Evolutionary conservation across 495 filamentous ascomycete species (phyloP).

Genomic region (Penicillium cinerascens): DNA sequence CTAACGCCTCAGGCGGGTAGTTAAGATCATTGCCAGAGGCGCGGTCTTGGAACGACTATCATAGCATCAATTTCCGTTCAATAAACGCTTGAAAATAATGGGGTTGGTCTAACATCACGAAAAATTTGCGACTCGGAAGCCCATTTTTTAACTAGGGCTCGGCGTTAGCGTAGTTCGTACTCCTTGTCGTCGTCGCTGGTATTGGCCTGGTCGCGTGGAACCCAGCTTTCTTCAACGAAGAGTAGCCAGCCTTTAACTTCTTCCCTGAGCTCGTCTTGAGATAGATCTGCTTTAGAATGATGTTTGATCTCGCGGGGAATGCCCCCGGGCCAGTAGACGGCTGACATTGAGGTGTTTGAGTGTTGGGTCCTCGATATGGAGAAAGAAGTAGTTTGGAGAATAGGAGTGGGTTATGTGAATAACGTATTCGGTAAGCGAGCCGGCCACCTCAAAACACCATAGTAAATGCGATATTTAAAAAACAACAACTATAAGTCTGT

Average conservation of each 20-base stretch:
- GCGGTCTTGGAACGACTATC: background rate
- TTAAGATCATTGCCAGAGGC: conserved; percentile 2
- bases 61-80: background rate
- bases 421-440: no score
- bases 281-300: conserved; percentile 3
- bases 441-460: no score
- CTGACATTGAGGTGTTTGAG: no score
- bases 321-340: conserved; percentile 9
- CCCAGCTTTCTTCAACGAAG: conserved; percentile 10
- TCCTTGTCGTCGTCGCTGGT: conserved; percentile 1
- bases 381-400: no score
- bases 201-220: conserved; percentile 3
- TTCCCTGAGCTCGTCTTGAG: conserved; percentile 5
- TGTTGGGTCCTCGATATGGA: no score
- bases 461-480: no score
- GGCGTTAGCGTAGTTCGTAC: conserved; percentile 10
- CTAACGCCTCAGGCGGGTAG: conserved; percentile 7
- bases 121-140: conserved; percentile 8
- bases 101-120: conserved; percentile 5
- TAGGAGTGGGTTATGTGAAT: no score
- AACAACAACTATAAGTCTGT: no score
- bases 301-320: conserved; percentile 4
- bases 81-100: background rate
- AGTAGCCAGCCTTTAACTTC: conserved; percentile 13
- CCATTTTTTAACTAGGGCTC: conserved; percentile 6